These are phyloP conservation scores for Rosa chinensis DNA, from an alignment of 306 rosid genomes.

Conservation along the genomic window DNA sequence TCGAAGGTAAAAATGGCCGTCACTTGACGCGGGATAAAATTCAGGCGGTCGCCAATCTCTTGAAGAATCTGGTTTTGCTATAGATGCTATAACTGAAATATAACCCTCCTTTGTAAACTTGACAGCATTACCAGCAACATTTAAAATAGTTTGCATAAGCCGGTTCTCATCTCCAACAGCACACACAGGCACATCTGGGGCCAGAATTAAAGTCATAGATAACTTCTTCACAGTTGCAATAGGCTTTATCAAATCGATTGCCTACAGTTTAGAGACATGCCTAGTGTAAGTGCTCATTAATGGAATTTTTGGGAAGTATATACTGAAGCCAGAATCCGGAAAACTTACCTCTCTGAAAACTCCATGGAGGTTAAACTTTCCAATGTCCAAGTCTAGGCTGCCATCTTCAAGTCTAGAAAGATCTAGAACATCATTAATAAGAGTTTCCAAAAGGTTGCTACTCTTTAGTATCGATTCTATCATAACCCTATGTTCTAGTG, in stretches of 20 bases:
- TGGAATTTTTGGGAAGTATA: slow-evolving; percentile 10
- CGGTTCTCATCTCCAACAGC: slow-evolving; percentile 83
- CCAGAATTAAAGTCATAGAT: slow-evolving; percentile 58
- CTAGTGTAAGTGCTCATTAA: slow-evolving; percentile 4
- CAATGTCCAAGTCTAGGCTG: slow-evolving; percentile 74
- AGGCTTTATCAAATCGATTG: slow-evolving; percentile 66
- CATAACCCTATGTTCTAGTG: slow-evolving; percentile 82
- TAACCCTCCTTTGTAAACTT: slow-evolving; percentile 87
- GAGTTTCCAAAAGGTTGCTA: slow-evolving; percentile 79
- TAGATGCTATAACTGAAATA: slow-evolving; percentile 70
- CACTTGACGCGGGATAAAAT: slow-evolving; percentile 62
- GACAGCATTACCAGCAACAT: slow-evolving; percentile 81
- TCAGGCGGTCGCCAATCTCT: slow-evolving; percentile 79
- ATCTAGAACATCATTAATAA: slow-evolving; percentile 81
- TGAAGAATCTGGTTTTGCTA: slow-evolving; percentile 69
- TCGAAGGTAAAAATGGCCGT: slow-evolving; percentile 64
- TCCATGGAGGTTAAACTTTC: slow-evolving; percentile 70
- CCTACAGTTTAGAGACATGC: slow-evolving; percentile 40
- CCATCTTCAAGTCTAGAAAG: slow-evolving; percentile 97
- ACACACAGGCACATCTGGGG: slow-evolving; percentile 74
- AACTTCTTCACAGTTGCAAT: slow-evolving; percentile 82
- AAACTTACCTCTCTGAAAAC: slow-evolving; percentile 65
- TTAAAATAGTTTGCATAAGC: slow-evolving; percentile 72
- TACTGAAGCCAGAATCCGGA: slow-evolving; percentile 13
- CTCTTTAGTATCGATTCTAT: slow-evolving; percentile 79